Base-by-base conservation (phyloP, 495 filamentous ascomycete species). In the Penicillium odoratum region DNA sequence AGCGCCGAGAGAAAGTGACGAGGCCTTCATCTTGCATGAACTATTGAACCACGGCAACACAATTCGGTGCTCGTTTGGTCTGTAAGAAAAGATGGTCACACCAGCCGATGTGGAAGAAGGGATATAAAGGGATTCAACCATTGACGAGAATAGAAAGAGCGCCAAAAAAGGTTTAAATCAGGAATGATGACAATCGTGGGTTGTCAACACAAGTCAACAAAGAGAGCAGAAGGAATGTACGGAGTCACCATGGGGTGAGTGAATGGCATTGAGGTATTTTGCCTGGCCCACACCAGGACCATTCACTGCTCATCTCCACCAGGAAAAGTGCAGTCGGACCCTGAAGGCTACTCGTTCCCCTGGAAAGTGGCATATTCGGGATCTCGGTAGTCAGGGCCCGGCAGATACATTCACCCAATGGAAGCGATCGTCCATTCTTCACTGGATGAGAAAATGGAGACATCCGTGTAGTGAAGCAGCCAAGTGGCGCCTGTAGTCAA, bases 1-100 rank as follows among this genome's bases (percentile, higher is more conserved):
- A 63, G 66, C 65, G 65, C 67, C 57, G 38, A 66, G 56, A 36
- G 63, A 65, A 44, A 60, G 43, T 28, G 57, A 54, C 16, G 62
- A 64, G 45, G 59, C 53, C 48, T 58, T 18, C 65, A 70, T 69
- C 29, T 56, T 67, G 15, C 34, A 11, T 9, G 30, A 51, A 36
- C 9, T 10, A 60, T 53, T 28, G 48, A 49, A 21, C 29, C 21
- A 59, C 29, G 51, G 34, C 26, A n/a, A 47, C 16, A 43, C 42
- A 13, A 36, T 42, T 6, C 46, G 42, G 45, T 33, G 16, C 30
- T 47, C 25, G 44, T 47, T 46, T 7, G 13, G 28, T 15, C 3
- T 48, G 4, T 6, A 30, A n/a, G 21, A 15, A 34, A 57, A 42
- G 33, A 25, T 54, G 26, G 43, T 45, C 57, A 53, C 36, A 44